Evolutionary conservation across 768 basidiomycete species (phyloP).

Genomic region (Dictyophora rubrovolvata): DNA sequence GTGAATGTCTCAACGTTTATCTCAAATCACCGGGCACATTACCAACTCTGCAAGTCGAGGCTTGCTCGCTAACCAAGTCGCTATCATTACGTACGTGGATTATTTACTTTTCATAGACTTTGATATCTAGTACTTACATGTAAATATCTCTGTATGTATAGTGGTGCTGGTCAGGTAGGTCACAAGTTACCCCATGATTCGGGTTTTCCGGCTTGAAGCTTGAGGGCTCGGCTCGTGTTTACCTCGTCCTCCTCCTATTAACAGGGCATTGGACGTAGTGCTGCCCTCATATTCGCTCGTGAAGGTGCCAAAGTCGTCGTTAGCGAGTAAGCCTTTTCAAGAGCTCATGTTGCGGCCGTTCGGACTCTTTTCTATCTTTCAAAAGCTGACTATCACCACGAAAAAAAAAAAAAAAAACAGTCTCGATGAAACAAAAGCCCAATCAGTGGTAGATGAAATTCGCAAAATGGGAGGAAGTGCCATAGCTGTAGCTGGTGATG

Average conservation of each 20-base stretch:
- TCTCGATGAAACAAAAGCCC: conserved; percentile 62
- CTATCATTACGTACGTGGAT: conserved; percentile 55
- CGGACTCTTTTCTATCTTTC: too few relatives aligned
- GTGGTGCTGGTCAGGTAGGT: conserved; percentile 58
- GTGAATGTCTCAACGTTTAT: conserved; percentile 32
- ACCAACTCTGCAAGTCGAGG: conserved; percentile 42
- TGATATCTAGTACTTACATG: too few relatives aligned
- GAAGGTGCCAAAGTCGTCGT: conserved; percentile 84
- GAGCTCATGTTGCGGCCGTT: too few relatives aligned
- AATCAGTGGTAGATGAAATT: conserved; percentile 62
- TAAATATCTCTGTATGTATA: too few relatives aligned
- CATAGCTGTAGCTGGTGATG: conserved; percentile 68
- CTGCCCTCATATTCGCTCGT: conserved; percentile 68
- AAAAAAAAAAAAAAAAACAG: too few relatives aligned
- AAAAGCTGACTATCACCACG: too few relatives aligned
- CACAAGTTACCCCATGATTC: too few relatives aligned
- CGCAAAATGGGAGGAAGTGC: conserved; percentile 62
- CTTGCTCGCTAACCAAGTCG: conserved; percentile 65
- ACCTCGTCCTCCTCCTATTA: not conserved
- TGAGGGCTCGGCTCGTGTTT: conserved; percentile 10
- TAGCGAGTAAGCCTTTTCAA: conserved; percentile 50
- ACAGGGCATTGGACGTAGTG: conserved; percentile 70
- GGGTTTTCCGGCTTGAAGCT: too few relatives aligned
- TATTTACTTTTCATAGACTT: too few relatives aligned
- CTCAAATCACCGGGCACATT: conserved; percentile 64